Evolutionary conservation across 2,329 filamentous ascomycete genomes (phyloP), one percentile per base, ranked within the genome.

Genomic region (Nigrospora oryzae): DNA sequence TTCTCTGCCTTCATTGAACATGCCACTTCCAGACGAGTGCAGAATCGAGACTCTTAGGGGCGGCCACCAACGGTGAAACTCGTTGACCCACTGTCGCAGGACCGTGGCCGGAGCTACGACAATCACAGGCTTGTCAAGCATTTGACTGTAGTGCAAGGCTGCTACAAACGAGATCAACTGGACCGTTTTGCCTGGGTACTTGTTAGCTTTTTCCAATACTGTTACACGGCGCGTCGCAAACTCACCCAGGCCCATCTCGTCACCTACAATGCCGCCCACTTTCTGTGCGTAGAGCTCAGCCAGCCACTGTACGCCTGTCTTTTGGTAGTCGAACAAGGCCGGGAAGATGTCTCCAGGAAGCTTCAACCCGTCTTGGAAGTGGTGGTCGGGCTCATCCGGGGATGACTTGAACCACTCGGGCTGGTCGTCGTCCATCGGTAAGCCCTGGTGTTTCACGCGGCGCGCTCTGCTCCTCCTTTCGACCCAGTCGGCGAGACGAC

Each of bases 51-150:
- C 93, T 36, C 94, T 80, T 31, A 98, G 71, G n/a, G 93, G 84
- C n/a, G 93, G 93, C 94, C 94, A 98, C 94, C 94, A 98, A 12
- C 84, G 82, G 65, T 98, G 94, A 55, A 98, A 97, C 59, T 98
- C 93, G 51, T 94, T 95, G 12, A 96, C 93, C 93, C 93, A 98
- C 62, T 98, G 93, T 49, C 89, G 86, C 68, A 98, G 83, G 19
- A 98, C 85, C 0, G 93, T 98, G 4, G 91, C 91, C 2, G 93
- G 93, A 42, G 89, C 90, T 4, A 98, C 89, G 8, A 98, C 79
- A 48, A 98, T 88, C 37, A 94, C 82, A 0, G 93, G 93, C 48
- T 88, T 88, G 17, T 77, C 79, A 17, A 97, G 76, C 56, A 83
- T 86, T 53, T 84, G 86, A 65, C 89, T 97, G 64, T 96, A 90